These are phyloP conservation scores for Lecanoromycetidae sp. DNA, from an alignment of 2,329 filamentous ascomycete species.

Conservation along the genomic window DNA sequence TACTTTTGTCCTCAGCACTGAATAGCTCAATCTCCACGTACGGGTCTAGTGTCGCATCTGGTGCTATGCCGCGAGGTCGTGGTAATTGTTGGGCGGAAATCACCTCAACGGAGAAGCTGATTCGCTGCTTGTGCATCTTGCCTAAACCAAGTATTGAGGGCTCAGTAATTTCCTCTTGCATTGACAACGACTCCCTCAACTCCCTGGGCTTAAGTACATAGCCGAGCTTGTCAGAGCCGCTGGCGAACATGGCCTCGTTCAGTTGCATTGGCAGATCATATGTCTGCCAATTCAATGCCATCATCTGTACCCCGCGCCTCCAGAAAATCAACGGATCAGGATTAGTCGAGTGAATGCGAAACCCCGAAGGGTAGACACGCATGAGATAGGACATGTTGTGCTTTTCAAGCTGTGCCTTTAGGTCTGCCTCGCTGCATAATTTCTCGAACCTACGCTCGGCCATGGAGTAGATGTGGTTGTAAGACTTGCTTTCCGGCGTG, in stretches of 20 bases:
- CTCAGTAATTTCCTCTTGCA: conserved; percentile 20
- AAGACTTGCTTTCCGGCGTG: conserved; percentile 64
- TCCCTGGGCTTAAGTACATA: conserved; percentile 90
- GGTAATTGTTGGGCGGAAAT: conserved; percentile 93
- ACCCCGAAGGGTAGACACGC: conserved; percentile 80
- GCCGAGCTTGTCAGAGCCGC: conserved; percentile 71
- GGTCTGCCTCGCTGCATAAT: conserved; percentile 61
- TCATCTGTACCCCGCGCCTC: conserved; percentile 95
- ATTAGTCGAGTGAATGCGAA: conserved; percentile 76
- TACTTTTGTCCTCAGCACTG: conserved; percentile 81
- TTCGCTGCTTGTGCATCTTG: conserved; percentile 67
- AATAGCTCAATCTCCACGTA: conserved; percentile 94
- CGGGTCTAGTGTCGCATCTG: conserved; percentile 69
- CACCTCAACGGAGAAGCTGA: conserved; percentile 75
- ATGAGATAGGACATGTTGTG: conserved; percentile 90
- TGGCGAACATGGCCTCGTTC: conserved; percentile 95
- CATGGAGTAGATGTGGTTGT: conserved; percentile 93
- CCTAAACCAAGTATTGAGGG: conserved; percentile 26
- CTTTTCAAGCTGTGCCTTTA: conserved; percentile 65
- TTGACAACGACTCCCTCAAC: conserved; percentile 41
- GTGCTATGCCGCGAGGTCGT: conserved; percentile 60
- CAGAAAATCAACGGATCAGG: conserved; percentile 91
- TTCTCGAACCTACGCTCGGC: conserved; percentile 79
- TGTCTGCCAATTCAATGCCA: conserved; percentile 94
- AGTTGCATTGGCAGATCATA: conserved; percentile 92